Base-by-base conservation (phyloP, 352 stramenopile species). In the Pythium volutum region DNA sequence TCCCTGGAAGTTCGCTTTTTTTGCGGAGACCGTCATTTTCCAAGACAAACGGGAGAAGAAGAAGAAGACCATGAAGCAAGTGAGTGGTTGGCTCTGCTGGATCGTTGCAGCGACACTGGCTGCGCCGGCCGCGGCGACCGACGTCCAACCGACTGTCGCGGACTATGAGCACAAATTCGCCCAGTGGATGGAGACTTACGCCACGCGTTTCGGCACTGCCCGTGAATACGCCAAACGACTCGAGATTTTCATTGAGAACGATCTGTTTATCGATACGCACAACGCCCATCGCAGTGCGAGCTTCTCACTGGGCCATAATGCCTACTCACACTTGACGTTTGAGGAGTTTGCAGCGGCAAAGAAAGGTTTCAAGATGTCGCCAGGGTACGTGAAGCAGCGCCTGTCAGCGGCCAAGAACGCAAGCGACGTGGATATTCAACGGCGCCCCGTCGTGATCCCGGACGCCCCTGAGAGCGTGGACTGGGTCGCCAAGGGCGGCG, bases 251-350 rank as follows among this genome's bases (percentile, higher is more conserved):
- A 90, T 92, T 49, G 70, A 65, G 38, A 92, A 92, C 62, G 82
- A 96, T 60, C 71, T 96, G 58, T 98, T 95, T 69, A 88, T 91
- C 38, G 8, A 72, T 29, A 89, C 94, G 71, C 77, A 93, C 67
- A 97, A 96, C 63, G 71, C 86, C 51, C 84, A 82, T 58, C 76
- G 70, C 63, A 73, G 66, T 6, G 80, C 66, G 64, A 73, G 81
- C 53, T 98, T 97, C 53, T 91, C 62, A n/a, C 69, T 98, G 10
- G 89, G 78, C 20, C 88, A 98, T 71, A 98, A 98, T 73, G 64
- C 87, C 69, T 98, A 87, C 73, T 98, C 93, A 4, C 90, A 99
- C 71, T 73, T 99, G 78, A 96, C 91, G n/a, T 83, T 89, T 49
- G 89, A 97, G 27, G 97, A 99, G 79, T 99, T 99, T 74, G 82